Conservation (phyloP, 208 protist genomes). For the Kentomonas sorsogonicus region DNA sequence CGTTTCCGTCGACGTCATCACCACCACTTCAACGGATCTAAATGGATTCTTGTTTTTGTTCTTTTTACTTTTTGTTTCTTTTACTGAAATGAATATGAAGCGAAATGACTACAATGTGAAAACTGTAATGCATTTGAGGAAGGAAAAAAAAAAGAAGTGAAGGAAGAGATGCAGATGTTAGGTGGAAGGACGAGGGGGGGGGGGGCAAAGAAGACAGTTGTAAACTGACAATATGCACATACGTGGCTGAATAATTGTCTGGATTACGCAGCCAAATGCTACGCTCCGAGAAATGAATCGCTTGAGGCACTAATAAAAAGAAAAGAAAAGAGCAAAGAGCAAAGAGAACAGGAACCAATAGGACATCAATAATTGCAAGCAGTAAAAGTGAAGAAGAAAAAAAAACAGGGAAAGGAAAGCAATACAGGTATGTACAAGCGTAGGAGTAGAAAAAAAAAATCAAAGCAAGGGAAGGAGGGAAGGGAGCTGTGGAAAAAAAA, state of each 20-base stretch:
- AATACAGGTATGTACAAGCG: not conserved
- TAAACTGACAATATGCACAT: too few species aligned
- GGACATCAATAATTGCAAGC: constrained; percentile 1
- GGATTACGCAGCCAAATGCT: too few species aligned
- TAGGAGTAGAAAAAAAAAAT: not conserved
- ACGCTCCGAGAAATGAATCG: not conserved
- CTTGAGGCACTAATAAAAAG: not conserved
- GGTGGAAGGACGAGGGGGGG: not conserved
- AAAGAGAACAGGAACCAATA: not conserved
- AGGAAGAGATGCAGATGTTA: not conserved
- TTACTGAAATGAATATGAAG: constrained; percentile 2
- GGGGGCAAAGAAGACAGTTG: not conserved
- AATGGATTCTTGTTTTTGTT: too few species aligned
- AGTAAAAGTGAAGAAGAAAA: not conserved
- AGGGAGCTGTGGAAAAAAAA: not conserved
- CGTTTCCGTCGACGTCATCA: too few species aligned
- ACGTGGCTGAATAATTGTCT: too few species aligned
- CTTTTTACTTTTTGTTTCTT: too few species aligned
- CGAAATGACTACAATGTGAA: not conserved
- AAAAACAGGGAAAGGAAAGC: not conserved
- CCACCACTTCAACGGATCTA: too few species aligned
- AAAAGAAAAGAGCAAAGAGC: constrained; percentile 10
- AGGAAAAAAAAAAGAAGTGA: constrained; percentile 7
- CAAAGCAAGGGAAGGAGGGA: not conserved
- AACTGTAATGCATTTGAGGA: constrained; percentile 9